Evolutionary conservation across 352 stramenopile genomes (phyloP).

Genomic region (Phytophthora sojae): DNA sequence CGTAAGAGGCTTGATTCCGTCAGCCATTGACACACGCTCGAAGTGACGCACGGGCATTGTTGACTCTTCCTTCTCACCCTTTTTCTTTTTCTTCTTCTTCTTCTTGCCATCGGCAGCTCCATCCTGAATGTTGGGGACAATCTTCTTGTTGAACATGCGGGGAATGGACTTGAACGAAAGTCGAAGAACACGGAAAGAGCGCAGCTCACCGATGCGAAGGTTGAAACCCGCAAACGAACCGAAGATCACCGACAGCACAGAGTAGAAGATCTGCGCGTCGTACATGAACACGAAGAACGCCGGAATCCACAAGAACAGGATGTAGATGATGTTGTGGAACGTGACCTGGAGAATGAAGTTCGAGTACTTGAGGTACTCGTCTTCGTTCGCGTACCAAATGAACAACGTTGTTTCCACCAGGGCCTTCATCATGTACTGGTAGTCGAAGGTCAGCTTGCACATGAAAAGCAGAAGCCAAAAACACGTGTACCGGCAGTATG

Average conservation of each 20-base stretch:
- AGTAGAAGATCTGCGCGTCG: conserved; percentile 90
- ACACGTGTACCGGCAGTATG: conserved; percentile 82
- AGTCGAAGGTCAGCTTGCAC: conserved; percentile 86
- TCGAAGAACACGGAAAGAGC: conserved; percentile 85
- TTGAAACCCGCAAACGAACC: conserved; percentile 89
- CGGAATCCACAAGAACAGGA: conserved; percentile 85
- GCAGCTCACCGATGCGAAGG: conserved; percentile 83
- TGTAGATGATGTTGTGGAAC: conserved; percentile 89
- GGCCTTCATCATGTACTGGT: conserved; percentile 88
- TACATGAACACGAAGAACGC: conserved; percentile 89
- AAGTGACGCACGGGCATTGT: conserved; percentile 80
- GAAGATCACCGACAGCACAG: conserved; percentile 78
- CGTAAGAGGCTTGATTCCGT: conserved; percentile 79
- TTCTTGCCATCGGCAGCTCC: conserved; percentile 56
- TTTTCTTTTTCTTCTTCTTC: conserved; percentile 82
- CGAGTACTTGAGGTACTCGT: conserved; percentile 81
- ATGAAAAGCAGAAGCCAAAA: conserved; percentile 84
- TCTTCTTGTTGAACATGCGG: conserved; percentile 90
- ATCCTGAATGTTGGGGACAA: conserved; percentile 87
- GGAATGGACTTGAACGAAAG: conserved; percentile 89
- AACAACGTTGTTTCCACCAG: conserved; percentile 89
- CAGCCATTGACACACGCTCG: conserved; percentile 84
- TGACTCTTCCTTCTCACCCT: conserved; percentile 67
- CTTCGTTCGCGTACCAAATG: conserved; percentile 81
- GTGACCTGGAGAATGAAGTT: conserved; percentile 85